These are phyloP conservation scores for Salisapilia sapeloensis DNA, from an alignment of 352 stramenopile species.

Conservation along the genomic window DNA sequence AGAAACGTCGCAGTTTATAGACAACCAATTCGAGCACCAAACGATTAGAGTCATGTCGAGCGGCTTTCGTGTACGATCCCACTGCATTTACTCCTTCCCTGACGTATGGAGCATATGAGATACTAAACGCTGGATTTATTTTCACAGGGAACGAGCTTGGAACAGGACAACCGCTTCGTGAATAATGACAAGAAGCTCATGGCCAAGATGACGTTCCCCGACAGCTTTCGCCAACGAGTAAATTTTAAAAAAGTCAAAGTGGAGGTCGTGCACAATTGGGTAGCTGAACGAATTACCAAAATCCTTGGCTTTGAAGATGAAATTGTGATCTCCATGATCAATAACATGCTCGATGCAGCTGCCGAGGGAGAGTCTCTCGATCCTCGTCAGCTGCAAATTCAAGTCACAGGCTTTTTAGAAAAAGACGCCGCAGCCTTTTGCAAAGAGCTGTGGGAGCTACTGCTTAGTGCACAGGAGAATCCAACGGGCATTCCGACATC, in stretches of 20 bases:
- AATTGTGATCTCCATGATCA: conserved; percentile 75
- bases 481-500: conserved; percentile 70
- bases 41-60: too few relatives aligned
- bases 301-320: conserved; percentile 86
- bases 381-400: conserved; percentile 76
- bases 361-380: conserved; percentile 47
- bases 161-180: conserved; percentile 77
- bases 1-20: too few relatives aligned
- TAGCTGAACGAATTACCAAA: conserved; percentile 71
- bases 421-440: conserved; percentile 74
- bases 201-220: conserved; percentile 64
- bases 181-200: conserved; percentile 83
- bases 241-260: conserved; percentile 83
- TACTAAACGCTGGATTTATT: neutral
- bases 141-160: conserved; percentile 30
- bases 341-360: conserved; percentile 72
- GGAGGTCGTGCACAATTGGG: conserved; percentile 82
- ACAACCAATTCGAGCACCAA: too few relatives aligned
- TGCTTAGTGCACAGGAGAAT: conserved; percentile 80
- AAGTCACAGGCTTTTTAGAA: conserved; percentile 84
- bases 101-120: too few relatives aligned
- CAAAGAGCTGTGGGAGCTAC: conserved; percentile 80
- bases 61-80: too few relatives aligned
- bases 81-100: too few relatives aligned
- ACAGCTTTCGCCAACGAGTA: conserved; percentile 60